Evolutionary conservation across 1,284 basidiomycete species (phyloP).

Genomic region (Amylostereum areolatum): DNA sequence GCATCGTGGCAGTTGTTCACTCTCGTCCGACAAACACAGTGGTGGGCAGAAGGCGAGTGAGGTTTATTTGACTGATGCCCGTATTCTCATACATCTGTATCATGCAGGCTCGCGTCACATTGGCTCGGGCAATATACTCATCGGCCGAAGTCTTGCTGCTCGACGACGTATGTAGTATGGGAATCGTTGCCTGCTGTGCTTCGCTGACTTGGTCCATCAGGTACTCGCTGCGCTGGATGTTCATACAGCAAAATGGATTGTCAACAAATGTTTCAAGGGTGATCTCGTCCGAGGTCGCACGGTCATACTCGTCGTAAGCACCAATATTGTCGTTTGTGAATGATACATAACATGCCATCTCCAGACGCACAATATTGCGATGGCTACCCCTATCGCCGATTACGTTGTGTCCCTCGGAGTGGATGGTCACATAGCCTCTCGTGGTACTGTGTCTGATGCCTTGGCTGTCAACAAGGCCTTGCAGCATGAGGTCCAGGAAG

Average conservation of each 20-base stretch:
- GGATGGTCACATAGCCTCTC: conserved; percentile 44
- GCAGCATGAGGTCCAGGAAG: conserved; percentile 32
- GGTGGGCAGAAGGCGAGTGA: conserved; percentile 78
- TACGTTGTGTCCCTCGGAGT: conserved; percentile 53
- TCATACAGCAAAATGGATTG: conserved; percentile 70
- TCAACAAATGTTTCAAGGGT: conserved; percentile 69
- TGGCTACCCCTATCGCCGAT: conserved; percentile 58
- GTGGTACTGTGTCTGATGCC: conserved; percentile 41
- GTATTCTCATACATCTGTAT: conserved; percentile 3
- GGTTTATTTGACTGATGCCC: no score
- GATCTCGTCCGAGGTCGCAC: conserved; percentile 66
- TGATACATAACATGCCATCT: neutral
- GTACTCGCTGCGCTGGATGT: conserved; percentile 52
- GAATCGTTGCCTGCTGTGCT: conserved; percentile 11
- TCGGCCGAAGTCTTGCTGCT: conserved; percentile 55
- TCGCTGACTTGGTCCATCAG: conserved; percentile 10
- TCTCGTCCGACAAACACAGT: conserved; percentile 26
- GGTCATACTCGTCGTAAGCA: conserved; percentile 66
- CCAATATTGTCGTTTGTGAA: no score
- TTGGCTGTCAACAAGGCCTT: conserved; percentile 35
- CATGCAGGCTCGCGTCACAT: conserved; percentile 57
- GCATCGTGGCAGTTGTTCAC: no score
- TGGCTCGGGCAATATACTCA: conserved; percentile 70
- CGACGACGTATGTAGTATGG: conserved; percentile 45
- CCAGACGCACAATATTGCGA: conserved; percentile 68